Evolutionary conservation across 1,284 basidiomycete species (phyloP).

Genomic region (Lentinula novae-zelandiae): DNA sequence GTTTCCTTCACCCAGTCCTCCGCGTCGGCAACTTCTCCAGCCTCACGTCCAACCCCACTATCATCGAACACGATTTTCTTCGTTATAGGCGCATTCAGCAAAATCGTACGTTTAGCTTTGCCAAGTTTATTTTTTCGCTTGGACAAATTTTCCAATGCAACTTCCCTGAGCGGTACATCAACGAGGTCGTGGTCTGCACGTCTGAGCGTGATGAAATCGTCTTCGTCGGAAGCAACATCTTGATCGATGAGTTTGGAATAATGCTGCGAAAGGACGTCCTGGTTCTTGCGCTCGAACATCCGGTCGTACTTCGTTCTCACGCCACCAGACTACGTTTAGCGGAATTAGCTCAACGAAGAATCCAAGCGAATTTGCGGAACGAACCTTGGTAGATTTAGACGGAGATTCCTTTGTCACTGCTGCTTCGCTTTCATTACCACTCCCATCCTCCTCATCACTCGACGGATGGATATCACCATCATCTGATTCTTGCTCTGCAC

Average conservation of each 20-base stretch:
- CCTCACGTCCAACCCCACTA: slow-evolving; percentile 72
- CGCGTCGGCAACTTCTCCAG: slow-evolving; percentile 78
- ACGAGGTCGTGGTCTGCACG: slow-evolving; percentile 83
- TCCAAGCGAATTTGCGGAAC: not conserved
- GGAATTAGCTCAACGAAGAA: not conserved
- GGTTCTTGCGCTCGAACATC: slow-evolving; percentile 97
- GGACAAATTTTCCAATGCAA: slow-evolving; percentile 39
- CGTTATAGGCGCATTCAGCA: slow-evolving; percentile 58
- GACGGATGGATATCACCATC: slow-evolving; percentile 20
- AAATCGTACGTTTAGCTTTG: slow-evolving; percentile 73
- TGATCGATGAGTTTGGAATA: slow-evolving; percentile 83
- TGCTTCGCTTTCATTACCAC: slow-evolving; percentile 8
- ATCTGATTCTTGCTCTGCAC: slow-evolving; percentile 21
- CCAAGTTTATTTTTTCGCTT: slow-evolving; percentile 63
- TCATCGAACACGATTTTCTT: slow-evolving; percentile 86
- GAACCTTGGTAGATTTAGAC: slow-evolving; percentile 27
- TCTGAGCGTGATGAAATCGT: slow-evolving; percentile 93
- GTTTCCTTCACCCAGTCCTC: slow-evolving; percentile 63
- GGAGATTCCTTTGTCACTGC: not conserved
- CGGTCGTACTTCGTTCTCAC: slow-evolving; percentile 96
- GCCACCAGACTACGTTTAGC: slow-evolving; percentile 19
- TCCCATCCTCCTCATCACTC: slow-evolving; percentile 22
- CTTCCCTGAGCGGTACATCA: slow-evolving; percentile 23
- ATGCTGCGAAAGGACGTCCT: slow-evolving; percentile 89
- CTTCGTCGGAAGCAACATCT: slow-evolving; percentile 40